phyloP scores from a whole-genome alignment of 352 stramenopile species.

The Pythium dissimile region DNA sequence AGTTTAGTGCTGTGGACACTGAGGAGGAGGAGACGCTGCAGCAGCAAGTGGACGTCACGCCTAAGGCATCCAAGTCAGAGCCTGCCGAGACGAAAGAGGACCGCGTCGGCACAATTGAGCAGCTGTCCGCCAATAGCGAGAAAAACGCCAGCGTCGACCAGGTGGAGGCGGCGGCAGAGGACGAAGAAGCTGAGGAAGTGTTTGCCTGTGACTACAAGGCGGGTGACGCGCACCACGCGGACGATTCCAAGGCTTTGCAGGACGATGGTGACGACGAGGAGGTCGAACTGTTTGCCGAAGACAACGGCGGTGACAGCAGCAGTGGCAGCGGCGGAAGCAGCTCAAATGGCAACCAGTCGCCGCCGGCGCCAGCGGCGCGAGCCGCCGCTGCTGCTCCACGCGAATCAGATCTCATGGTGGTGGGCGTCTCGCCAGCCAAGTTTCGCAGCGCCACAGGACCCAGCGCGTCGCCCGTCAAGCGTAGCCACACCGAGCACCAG shows the following conservation, averaged over 20 bases:
- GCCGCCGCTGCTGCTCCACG: not conserved
- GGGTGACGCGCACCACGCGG: not conserved
- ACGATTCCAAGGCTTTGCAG: not conserved
- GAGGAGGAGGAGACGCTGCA: conserved; percentile 7
- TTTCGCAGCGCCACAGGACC: conserved; percentile 7
- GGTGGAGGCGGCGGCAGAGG: not conserved
- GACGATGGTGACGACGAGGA: conserved; percentile 28
- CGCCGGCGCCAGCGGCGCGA: not conserved
- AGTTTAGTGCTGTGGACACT: not conserved
- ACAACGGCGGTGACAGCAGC: not conserved
- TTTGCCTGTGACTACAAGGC: conserved; percentile 24
- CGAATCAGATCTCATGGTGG: conserved; percentile 33
- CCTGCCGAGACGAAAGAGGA: not conserved
- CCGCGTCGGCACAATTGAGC: conserved; percentile 12
- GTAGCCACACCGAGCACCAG: conserved; percentile 10
- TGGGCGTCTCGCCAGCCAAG: conserved; percentile 38
- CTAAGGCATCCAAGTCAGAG: not conserved
- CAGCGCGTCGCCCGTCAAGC: conserved; percentile 23
- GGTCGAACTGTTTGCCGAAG: conserved; percentile 41
- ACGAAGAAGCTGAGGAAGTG: conserved; percentile 19
- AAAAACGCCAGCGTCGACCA: not conserved
- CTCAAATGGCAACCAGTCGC: conserved; percentile 15
- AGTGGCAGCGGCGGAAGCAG: not conserved
- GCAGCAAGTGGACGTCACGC: not conserved
- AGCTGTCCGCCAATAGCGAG: not conserved